Base-by-base conservation (phyloP, 495 filamentous ascomycete genomes). In the Schizothecium vesticola region DNA sequence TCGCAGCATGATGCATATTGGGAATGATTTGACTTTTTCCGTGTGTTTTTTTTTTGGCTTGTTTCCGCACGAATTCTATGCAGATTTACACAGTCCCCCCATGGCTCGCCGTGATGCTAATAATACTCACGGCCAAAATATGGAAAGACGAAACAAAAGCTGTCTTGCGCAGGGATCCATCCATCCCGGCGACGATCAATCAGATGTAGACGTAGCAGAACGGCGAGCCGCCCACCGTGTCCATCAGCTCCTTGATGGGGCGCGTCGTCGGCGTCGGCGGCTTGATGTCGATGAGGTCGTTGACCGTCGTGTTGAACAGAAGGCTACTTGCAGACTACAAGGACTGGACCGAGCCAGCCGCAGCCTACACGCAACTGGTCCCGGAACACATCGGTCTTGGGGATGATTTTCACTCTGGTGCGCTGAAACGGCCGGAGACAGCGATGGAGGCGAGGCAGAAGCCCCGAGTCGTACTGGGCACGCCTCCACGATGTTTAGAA, bases 221-320 rank as follows among this genome's bases (percentile, higher is more conserved):
- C 2, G 67, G 73, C 8, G 65, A 23, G 11, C 64, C 69, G 23
- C 72, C 73, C 13, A 74, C 68, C 6, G 75, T 76, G 56, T 69
- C 73, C 72, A 77, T 75, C 19, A 77, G 24, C 9, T 69, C 66
- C 70, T 76, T 77, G 64, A 75, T 72, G 25, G 70, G 65, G 57
- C 65, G n/a, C 56, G 66, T 24, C 3, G 26, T 22, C 7, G 57
- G 22, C 58, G 68, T 36, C 26, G 73, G 60, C 56, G 72, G 66
- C 4, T 58, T 23, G 33, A 80, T 69, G 61, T 76, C 64, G 33
- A 74, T 66, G 21, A 56, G 31, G 51, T 80, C 75, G 21, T 77
- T 66, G 21, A 73, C 72, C 3, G 75, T 77, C 10, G 75, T 76
- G 66, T 83, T 74, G 9, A n/a, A n/a, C n/a, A n/a, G n/a, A n/a